Evolutionary conservation across 2,329 filamentous ascomycete species (phyloP).

Genomic region (Colletotrichum sp.): DNA sequence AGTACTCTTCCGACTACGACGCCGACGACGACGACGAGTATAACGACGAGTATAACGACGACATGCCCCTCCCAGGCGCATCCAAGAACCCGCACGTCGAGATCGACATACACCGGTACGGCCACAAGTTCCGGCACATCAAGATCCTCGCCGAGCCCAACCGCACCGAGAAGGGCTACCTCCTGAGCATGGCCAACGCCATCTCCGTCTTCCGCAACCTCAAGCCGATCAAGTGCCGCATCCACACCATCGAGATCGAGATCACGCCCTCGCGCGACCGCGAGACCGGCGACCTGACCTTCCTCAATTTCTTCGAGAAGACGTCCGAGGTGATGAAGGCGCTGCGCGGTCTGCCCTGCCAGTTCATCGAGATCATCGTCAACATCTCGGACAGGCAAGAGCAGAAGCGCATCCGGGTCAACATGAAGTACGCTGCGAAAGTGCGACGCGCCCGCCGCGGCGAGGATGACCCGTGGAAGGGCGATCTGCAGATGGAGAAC

Average conservation of each 20-base stretch:
- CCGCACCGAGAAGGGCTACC: slow-evolving; percentile 32
- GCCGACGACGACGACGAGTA: not conserved
- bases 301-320: slow-evolving; percentile 39
- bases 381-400: slow-evolving; percentile 21
- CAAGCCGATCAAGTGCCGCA: slow-evolving; percentile 21
- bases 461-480: slow-evolving; percentile 22
- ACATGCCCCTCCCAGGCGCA: not conserved
- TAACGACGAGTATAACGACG: not conserved
- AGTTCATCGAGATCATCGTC: slow-evolving; percentile 40
- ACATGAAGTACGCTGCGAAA: slow-evolving; percentile 10
- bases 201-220: slow-evolving; percentile 37
- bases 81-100: slow-evolving; percentile 25
- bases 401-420: not conserved
- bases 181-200: slow-evolving; percentile 35
- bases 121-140: slow-evolving; percentile 44
- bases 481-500: slow-evolving; percentile 22
- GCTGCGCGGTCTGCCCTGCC: slow-evolving; percentile 37
- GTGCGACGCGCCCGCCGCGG: slow-evolving; percentile 4
- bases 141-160: slow-evolving; percentile 48
- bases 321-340: slow-evolving; percentile 31
- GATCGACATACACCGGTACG: slow-evolving; percentile 42
- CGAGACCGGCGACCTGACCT: slow-evolving; percentile 30
- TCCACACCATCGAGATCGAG: slow-evolving; percentile 49
- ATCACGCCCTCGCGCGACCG: slow-evolving; percentile 33
- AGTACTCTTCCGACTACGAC: not conserved